Percentiles rank a stretch among this genome's conserved stretches.
phyloP scores from a whole-genome alignment of 2,329 filamentous ascomycete genomes.

The Sporothrix mexicana region DNA sequence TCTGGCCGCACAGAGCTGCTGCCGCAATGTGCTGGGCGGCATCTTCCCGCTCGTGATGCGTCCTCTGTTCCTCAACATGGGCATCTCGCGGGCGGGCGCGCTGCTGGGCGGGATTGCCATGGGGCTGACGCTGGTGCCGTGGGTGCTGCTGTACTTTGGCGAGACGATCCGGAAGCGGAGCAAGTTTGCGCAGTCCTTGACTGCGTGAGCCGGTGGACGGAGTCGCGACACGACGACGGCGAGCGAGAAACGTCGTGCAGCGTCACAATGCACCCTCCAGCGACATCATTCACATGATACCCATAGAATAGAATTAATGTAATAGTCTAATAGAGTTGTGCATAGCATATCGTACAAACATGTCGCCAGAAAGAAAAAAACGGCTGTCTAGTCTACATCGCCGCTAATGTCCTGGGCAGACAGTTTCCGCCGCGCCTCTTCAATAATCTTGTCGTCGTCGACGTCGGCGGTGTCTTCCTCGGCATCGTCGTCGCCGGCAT shows the following conservation, averaged over 20 bases:
- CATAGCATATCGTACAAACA: too few species aligned
- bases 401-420: conserved; percentile 42
- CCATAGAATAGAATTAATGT: conserved; percentile 19
- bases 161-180: conserved; percentile 75
- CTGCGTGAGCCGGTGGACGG: background rate
- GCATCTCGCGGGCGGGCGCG: conserved; percentile 72
- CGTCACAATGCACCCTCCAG: background rate
- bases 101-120: conserved; percentile 75
- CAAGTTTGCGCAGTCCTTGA: conserved; percentile 67
- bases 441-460: conserved; percentile 42
- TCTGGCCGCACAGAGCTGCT: conserved; percentile 84
- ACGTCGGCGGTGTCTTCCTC: conserved; percentile 47
- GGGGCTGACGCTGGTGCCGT: conserved; percentile 79
- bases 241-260: too few species aligned
- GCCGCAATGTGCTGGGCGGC: conserved; percentile 82
- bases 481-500: conserved; percentile 39
- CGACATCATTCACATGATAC: background rate
- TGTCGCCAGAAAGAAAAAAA: too few species aligned
- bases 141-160: conserved; percentile 81
- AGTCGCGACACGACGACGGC: background rate
- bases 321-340: background rate
- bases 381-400: conserved; percentile 51
- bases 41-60: conserved; percentile 78
- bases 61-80: conserved; percentile 74
- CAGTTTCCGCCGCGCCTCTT: conserved; percentile 50